Evolutionary conservation across 208 protist genomes (phyloP), one percentile per base, ranked within the genome.

Genomic region (Crithidia acanthocephali): DNA sequence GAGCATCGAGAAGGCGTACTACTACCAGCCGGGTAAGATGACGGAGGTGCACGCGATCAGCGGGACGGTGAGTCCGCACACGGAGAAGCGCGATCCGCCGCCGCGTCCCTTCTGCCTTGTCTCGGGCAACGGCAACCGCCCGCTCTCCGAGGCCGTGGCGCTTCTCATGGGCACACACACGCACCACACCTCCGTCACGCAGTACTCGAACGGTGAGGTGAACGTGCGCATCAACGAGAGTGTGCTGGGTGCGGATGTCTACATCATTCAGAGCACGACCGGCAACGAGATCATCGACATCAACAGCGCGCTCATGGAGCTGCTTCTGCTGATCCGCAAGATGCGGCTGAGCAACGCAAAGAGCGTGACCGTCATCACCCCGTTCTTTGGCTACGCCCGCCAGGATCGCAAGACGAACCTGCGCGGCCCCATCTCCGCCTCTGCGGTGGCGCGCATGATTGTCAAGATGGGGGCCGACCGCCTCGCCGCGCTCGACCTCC

Each of bases 231-330:
- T 98, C 67, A 84, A 91, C 48, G 97, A 98, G 52, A 95, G 85
- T 66, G 95, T 99, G 40, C 87, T 98, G 58, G 98, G 97, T 28
- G 85, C 81, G 25, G 97, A 99, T 82, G 92, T 99, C 37, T 99
- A 95, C 81, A 98, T 99, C 56, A 98, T 99, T 62, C 96, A 99
- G 76, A 91, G 93, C 64, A 98, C 95, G 5, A 98, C 88, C 23
- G 88, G 92, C 51, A 98, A 98, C 66, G 82, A 88, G 50, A 65
- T 94, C 16, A 79, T 95, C 13, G 87, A 97, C 67, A 88, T 98
- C 42, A 99, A 99, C 80, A 96, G 96, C 37, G 84, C 93, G 23
- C 79, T 99, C n/a, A 98, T 99, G 95, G 97, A 99, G 81, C 85
- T 98, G 52, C 81, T 98, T 20, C 81, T 98, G 35, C 91, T 98